These are phyloP conservation scores for Guadua angustifolia DNA, from an alignment of 176 grass and related monocot genomes.

Conservation along the genomic window DNA sequence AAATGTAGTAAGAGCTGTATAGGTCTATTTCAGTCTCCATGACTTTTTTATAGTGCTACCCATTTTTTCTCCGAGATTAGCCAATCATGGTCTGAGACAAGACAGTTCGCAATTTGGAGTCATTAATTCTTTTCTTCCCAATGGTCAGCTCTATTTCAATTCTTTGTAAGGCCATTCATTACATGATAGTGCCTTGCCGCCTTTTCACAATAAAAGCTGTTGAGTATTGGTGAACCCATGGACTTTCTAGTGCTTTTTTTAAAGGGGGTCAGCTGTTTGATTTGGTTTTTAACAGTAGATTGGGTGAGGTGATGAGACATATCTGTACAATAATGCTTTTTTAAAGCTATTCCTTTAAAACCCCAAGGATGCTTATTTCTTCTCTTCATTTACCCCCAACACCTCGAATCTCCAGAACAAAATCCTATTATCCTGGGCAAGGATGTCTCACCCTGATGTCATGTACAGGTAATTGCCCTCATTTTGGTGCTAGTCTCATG, in stretches of 20 bases:
- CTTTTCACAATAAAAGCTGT: neutral
- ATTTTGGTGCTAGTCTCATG: constrained; percentile 19
- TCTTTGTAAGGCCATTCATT: neutral
- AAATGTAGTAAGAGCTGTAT: neutral
- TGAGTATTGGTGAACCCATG: neutral
- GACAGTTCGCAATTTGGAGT: neutral
- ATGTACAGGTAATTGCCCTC: constrained; percentile 46
- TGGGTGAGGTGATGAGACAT: neutral
- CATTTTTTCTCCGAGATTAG: neutral
- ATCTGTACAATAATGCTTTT: neutral
- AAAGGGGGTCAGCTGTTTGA: neutral
- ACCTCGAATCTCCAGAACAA: neutral
- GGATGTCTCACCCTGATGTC: constrained; percentile 61
- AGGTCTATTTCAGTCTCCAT: neutral
- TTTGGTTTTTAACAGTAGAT: neutral
- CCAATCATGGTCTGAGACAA: neutral
- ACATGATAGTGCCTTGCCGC: neutral
- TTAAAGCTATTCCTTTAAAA: neutral
- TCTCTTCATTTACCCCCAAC: neutral
- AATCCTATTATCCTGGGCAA: neutral
- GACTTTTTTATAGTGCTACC: neutral
- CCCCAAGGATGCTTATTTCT: neutral
- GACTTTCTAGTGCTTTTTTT: neutral
- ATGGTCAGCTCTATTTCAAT: neutral
- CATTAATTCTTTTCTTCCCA: neutral